Base-by-base conservation (phyloP, 2,329 filamentous ascomycete species). In the Sporothrix curviconia region DNA sequence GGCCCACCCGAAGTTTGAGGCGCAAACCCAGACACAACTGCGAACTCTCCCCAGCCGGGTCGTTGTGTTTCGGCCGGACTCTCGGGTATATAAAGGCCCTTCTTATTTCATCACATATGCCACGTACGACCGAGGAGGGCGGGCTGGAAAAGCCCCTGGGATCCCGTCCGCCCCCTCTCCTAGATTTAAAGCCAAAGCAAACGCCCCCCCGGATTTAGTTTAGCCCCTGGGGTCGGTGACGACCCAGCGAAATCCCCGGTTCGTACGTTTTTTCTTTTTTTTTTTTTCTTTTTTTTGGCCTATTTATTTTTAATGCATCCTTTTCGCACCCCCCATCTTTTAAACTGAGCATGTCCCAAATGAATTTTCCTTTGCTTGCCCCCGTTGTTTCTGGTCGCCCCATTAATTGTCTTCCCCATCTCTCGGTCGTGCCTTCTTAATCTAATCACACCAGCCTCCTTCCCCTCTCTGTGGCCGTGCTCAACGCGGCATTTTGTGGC, bases 401-500 rank as follows among this genome's bases (percentile, higher is more conserved):
- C 9, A 2, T 24, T 22, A 9, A 9, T 43, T 24, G 7, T 42
- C 36, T 42, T n/a, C 7, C 15, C 15, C 22, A 7, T 7, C 12
- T 17, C 19, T 40, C 22, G 4, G n/a, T 53, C 25, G 28, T 7
- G 8, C 24, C 24, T 30, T 44, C 46, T 51, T 57, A 6, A 57
- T 55, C 57, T 55, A 51, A 59, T 59, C 57, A 39, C 57, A 55
- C 57, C 54, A 59, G 58, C 58, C 58, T 57, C 34, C 46, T 37
- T 57, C 32, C 47, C n/a, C 15, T 25, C n/a, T 50, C 32, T 22
- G 58, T 60, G 59, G 59, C 47, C 39, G 44, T 55, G 39, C 32
- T 30, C 24, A 32, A 60, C 59, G 62, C 58, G 62, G 59, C 56
- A 63, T 64, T 64, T 64, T 57, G 57, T 61, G 58, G 61, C 50